Evolutionary conservation across 768 basidiomycete genomes (phyloP), one percentile per base, ranked within the genome.

Genomic region (Leccinum subtestaceum): DNA sequence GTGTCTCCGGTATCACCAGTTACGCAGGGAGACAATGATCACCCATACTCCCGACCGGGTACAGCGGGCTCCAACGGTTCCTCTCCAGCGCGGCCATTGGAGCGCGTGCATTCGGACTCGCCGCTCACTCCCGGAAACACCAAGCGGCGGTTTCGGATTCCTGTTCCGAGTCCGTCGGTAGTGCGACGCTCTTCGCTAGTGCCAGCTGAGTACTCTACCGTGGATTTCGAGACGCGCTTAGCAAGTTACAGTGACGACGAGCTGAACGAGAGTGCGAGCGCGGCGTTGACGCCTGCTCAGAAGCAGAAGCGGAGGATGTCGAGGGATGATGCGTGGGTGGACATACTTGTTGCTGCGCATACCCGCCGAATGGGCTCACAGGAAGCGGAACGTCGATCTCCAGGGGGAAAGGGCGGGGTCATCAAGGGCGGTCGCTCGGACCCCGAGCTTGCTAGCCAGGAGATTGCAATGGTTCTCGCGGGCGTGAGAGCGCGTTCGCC

Each of bases 151-250:
- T 88, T 90, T 76, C 83, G 85, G 43, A 73, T 89, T 59, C 81
- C 83, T 34, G 79, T 81, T 56, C 78, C 82, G 60, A 86, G 81
- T 68, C 83, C 86, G 45, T 79, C 79, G 57, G 73, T 73, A 56
- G 60, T 79, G 56, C 75, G 81, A 64, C 80, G 82, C 56, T 74
- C 76, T 40, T 80, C 78, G 45, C 76, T 85, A 66, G 70, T 78
- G 13, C 89, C 90, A 32, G 82, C 89, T n/a, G 87, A 91, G 72
- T 89, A 89, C 70, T 86, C 89, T 55, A 83, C 81, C 36, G 83
- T 93, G 52, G 91, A 93, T 55, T 94, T 94, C 75, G 86, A 91
- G 76, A 91, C 90, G 32, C 80, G 91, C 59, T 75, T 91, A 67
- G 85, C 89, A 45, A 86, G 84, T 66, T 86, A 79, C 29, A 79